Base-by-base conservation (phyloP, 225 moss, liverwort and hornwort genomes). In the Polytrichum formosum region DNA sequence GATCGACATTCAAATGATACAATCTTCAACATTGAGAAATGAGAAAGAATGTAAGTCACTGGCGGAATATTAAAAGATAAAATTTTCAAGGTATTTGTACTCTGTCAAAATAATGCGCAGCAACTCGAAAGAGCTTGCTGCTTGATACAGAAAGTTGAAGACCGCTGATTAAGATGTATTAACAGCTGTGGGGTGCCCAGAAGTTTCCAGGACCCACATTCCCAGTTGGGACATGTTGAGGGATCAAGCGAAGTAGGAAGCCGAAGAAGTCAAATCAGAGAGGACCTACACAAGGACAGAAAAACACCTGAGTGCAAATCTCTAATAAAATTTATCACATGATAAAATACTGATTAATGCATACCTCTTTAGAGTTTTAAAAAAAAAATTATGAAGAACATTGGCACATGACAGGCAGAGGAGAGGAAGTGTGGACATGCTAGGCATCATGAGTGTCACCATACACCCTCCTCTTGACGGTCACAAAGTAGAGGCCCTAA, bases 201-300 rank as follows among this genome's bases (percentile, higher is more conserved):
- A 46, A 13, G 46, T 13, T 13, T 46, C 46, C 13, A 46, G 16
- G 46, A 13, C 46, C 46, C 4, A 46, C 16, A 46, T 46, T 46
- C 46, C 46, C 16, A 37, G 37, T 61, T 5, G 61, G 26, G 61
- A 21, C 61, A 21, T 46, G 46, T 46, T 22, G 23, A 58, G 37
- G 20, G 53, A 67, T 86, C 80, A 98, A 8, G 92, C 98, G 10
- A 94, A 98, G 68, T 98, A 98, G 31, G 98, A 94, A 61, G 94
- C 87, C 56, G 94, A 94, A 18, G 94, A 90, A 35, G 88, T 86
- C 74, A 94, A 78, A 78, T 98, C 98, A 33, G 90, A 91, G 23
- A 98, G 81, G 64, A 91, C 93, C 93, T 96, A 77, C 87, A 77
- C 71, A 73, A 65, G 61, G 64, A 77, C 53, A 56, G 61, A 54